Evolutionary conservation across 2,329 filamentous ascomycete species (phyloP).

Genomic region (Xylariaceae sp.): DNA sequence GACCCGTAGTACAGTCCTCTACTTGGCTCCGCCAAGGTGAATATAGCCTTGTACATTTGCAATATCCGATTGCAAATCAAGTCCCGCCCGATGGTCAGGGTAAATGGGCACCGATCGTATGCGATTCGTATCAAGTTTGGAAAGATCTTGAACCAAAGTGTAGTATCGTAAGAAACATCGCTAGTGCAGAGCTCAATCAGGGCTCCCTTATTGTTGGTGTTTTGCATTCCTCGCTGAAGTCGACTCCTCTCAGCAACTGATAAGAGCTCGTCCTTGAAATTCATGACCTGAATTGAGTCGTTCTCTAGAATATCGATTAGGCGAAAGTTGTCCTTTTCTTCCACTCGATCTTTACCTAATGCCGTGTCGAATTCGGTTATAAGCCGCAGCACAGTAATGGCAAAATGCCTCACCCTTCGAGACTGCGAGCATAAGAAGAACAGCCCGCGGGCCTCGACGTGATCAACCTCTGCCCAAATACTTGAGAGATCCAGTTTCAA

Average conservation of each 20-base stretch:
- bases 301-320: slow-evolving; percentile 93
- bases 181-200: slow-evolving; percentile 94
- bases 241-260: slow-evolving; percentile 92
- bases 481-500: slow-evolving; percentile 84
- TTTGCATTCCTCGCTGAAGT: slow-evolving; percentile 86
- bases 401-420: slow-evolving; percentile 83
- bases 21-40: slow-evolving; percentile 76
- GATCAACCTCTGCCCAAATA: slow-evolving; percentile 92
- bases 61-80: slow-evolving; percentile 90
- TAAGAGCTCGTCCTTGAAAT: slow-evolving; percentile 89
- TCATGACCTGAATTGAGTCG: slow-evolving; percentile 86
- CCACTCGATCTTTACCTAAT: slow-evolving; percentile 69
- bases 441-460: slow-evolving; percentile 93
- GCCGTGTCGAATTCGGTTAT: slow-evolving; percentile 94
- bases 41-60: slow-evolving; percentile 89
- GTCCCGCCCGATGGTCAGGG: slow-evolving; percentile 88
- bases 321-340: slow-evolving; percentile 69
- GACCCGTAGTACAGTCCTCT: slow-evolving; percentile 69
- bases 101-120: slow-evolving; percentile 89
- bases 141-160: slow-evolving; percentile 97
- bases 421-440: slow-evolving; percentile 99
- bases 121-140: slow-evolving; percentile 92
- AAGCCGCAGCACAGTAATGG: slow-evolving; percentile 88
- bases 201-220: slow-evolving; percentile 82
- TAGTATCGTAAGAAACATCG: slow-evolving; percentile 92